A percentile compares a stretch with the other conserved stretches of the same genome.
Conservation (phyloP, 176 grass and related monocot species). For the Puya raimondii region DNA sequence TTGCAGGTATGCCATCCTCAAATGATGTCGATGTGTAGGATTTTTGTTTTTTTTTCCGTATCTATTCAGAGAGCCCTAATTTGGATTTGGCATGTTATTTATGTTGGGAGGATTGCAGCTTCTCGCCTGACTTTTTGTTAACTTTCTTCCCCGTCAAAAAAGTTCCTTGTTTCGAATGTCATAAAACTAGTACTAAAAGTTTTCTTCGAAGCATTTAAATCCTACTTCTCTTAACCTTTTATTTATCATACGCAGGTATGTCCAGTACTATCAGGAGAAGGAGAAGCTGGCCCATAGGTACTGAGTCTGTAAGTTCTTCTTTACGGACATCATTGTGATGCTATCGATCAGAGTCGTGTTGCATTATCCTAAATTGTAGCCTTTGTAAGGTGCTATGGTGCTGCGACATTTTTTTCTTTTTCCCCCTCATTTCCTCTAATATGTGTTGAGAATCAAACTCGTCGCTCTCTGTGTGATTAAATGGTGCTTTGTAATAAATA, state of each 20-base stretch:
- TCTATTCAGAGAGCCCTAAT: too few relatives aligned
- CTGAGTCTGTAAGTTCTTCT: slow-evolving; percentile 19
- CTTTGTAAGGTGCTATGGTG: slow-evolving; percentile 21
- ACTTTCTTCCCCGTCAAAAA: background rate
- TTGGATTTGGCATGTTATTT: too few relatives aligned
- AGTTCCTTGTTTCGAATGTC: background rate
- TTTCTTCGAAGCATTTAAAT: slow-evolving; percentile 5
- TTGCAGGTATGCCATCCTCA: too few relatives aligned
- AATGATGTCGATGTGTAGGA: too few relatives aligned
- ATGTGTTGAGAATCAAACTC: slow-evolving; percentile 30
- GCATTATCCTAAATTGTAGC: slow-evolving; percentile 22
- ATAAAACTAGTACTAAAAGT: background rate
- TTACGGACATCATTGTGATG: slow-evolving; percentile 4
- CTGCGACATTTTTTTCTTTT: slow-evolving; percentile 5
- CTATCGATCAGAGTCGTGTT: slow-evolving; percentile 8
- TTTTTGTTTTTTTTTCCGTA: too few relatives aligned
- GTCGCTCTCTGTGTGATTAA: slow-evolving; percentile 8
- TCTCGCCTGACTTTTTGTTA: too few relatives aligned
- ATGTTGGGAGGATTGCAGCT: too few relatives aligned
- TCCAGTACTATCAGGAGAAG: slow-evolving; percentile 75
- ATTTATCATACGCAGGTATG: slow-evolving; percentile 48
- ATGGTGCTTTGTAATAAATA: slow-evolving; percentile 35
- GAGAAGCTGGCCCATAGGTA: slow-evolving; percentile 88
- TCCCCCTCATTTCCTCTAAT: background rate
- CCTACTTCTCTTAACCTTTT: slow-evolving; percentile 12